These are phyloP conservation scores for Dicorynia guianensis DNA, from an alignment of 306 rosid species.

Conservation along the genomic window DNA sequence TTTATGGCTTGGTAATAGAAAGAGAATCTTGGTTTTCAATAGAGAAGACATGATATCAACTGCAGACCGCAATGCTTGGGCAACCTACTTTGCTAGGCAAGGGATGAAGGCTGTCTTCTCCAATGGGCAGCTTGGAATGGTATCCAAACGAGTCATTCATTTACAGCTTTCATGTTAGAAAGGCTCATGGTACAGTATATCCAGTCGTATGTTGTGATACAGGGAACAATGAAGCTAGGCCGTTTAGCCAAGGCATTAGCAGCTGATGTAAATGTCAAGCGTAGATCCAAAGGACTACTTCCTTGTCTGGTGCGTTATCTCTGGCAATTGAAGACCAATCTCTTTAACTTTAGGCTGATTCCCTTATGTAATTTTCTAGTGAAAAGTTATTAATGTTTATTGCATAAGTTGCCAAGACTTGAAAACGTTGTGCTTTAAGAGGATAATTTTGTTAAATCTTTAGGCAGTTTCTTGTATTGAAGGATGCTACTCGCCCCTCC, in stretches of 20 bases:
- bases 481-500: no score
- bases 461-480: no score
- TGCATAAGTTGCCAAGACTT: not conserved
- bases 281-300: slow-evolving; percentile 94
- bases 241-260: slow-evolving; percentile 85
- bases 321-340: slow-evolving; percentile 37
- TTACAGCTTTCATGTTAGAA: slow-evolving; percentile 38
- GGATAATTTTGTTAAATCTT: no score
- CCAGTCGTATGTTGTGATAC: slow-evolving; percentile 43
- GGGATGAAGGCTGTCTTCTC: slow-evolving; percentile 83
- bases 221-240: slow-evolving; percentile 89
- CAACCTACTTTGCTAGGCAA: slow-evolving; percentile 69
- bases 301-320: slow-evolving; percentile 76
- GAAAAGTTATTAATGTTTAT: not conserved
- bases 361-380: slow-evolving; percentile 22
- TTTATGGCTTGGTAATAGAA: slow-evolving; percentile 86
- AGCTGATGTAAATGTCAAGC: slow-evolving; percentile 85
- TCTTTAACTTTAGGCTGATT: slow-evolving; percentile 8
- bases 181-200: slow-evolving; percentile 32
- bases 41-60: slow-evolving; percentile 97
- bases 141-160: slow-evolving; percentile 37
- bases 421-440: no score
- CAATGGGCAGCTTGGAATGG: slow-evolving; percentile 95
- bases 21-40: slow-evolving; percentile 87
- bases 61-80: slow-evolving; percentile 95